Conservation (phyloP, 768 basidiomycete genomes). For the Leccinum broughii region DNA sequence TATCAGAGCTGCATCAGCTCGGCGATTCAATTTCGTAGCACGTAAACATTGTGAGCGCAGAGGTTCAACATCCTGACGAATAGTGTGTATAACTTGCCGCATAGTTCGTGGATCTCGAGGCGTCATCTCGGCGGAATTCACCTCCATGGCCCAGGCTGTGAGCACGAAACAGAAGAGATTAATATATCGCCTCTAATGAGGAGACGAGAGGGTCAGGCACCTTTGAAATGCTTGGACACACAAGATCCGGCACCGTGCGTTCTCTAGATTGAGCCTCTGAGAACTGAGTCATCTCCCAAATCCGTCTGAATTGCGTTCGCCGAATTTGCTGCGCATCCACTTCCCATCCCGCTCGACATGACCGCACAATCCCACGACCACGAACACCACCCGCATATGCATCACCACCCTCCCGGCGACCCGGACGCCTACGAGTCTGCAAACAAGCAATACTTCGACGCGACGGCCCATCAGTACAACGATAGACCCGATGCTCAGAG, state of each 20-base stretch:
- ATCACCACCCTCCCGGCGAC: neutral
- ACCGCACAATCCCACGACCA: neutral
- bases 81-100: neutral
- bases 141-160: neutral
- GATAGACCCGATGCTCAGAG: conserved; percentile 19
- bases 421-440: conserved; percentile 21
- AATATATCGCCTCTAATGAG: neutral
- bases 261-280: too few species aligned
- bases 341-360: neutral
- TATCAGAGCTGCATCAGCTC: neutral
- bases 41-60: neutral
- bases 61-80: neutral
- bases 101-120: neutral
- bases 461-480: conserved; percentile 27
- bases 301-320: neutral
- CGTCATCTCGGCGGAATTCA: neutral
- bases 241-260: too few species aligned
- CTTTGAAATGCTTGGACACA: neutral
- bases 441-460: conserved; percentile 29
- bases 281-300: neutral
- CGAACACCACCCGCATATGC: neutral
- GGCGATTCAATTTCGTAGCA: too few species aligned
- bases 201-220: neutral
- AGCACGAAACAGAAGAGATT: neutral
- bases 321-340: neutral